A percentile compares a stretch with the other conserved stretches of the same genome.
These are phyloP conservation scores for Fusarium fujikuroi DNA, from an alignment of 2,329 filamentous ascomycete species.

Conservation along the genomic window DNA sequence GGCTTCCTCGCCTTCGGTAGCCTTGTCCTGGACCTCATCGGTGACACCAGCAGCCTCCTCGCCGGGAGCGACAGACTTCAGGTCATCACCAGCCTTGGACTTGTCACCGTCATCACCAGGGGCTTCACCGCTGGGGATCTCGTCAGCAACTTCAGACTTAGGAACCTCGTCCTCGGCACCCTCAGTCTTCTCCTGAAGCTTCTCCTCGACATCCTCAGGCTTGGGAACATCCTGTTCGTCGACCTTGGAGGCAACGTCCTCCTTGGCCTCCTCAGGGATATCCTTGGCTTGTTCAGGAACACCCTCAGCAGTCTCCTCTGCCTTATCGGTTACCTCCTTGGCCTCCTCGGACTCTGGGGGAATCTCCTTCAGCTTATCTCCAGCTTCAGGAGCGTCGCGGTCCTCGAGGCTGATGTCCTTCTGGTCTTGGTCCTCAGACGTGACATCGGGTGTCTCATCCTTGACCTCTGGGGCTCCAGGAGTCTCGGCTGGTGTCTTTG, in stretches of 20 bases:
- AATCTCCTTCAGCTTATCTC: constrained; percentile 29
- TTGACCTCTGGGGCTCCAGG: constrained; percentile 29
- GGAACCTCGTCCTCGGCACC: constrained; percentile 39
- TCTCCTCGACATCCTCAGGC: constrained; percentile 19
- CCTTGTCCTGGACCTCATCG: constrained; percentile 38
- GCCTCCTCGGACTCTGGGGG: constrained; percentile 25
- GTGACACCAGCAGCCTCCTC: constrained; percentile 47
- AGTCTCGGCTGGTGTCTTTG: constrained; percentile 29
- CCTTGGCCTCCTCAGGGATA: constrained; percentile 26
- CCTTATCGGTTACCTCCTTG: constrained; percentile 24
- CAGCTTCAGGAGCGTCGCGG: constrained; percentile 31
- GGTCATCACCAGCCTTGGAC: constrained; percentile 32
- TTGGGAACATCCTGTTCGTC: constrained; percentile 31
- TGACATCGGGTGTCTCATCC: constrained; percentile 22
- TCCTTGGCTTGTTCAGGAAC: constrained; percentile 22
- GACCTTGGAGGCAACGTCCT: constrained; percentile 27
- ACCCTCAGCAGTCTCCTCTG: constrained; percentile 33
- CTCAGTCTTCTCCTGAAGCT: constrained; percentile 28
- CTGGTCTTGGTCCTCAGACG: constrained; percentile 16
- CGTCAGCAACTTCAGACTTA: constrained; percentile 17
- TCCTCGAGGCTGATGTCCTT: constrained; percentile 34
- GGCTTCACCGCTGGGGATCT: background rate
- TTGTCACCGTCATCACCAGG: constrained; percentile 21
- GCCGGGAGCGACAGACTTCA: constrained; percentile 57
- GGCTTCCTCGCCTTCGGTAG: constrained; percentile 3